Conservation (phyloP, 441 rosid species). For the Aleurites moluccanus region DNA sequence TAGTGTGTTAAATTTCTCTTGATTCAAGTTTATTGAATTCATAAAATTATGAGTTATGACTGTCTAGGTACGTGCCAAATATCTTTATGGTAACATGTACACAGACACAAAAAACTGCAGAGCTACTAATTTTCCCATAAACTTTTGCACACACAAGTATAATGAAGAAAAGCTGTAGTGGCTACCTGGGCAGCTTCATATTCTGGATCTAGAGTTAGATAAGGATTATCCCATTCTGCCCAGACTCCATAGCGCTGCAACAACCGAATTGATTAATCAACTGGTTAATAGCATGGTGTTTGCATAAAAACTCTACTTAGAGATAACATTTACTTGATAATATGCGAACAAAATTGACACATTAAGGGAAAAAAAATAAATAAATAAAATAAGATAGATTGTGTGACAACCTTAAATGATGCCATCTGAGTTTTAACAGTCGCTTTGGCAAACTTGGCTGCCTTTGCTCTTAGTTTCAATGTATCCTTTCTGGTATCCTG, state of each 20-base stretch:
- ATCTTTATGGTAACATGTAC: not conserved
- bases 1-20: conserved; percentile 8
- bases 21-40: conserved; percentile 9
- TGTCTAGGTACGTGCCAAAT: not conserved
- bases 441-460: conserved; percentile 90
- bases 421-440: conserved; percentile 96
- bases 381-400: too few relatives aligned
- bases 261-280: conserved; percentile 20
- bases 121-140: conserved; percentile 1
- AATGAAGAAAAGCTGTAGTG: conserved; percentile 27
- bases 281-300: not conserved
- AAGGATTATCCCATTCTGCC: conserved; percentile 94
- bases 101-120: not conserved
- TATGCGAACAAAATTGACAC: conserved; percentile 13
- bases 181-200: conserved; percentile 98
- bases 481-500: conserved; percentile 80
- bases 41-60: not conserved
- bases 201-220: conserved; percentile 90
- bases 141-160: conserved; percentile 19
- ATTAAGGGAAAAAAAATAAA: not conserved
- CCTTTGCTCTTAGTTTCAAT: conserved; percentile 82
- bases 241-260: conserved; percentile 95
- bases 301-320: not conserved
- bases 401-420: conserved; percentile 73
- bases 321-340: conserved; percentile 6